Evolutionary conservation across 140 eudicot genomes (phyloP).

Genomic region (Bidens hawaiensis): DNA sequence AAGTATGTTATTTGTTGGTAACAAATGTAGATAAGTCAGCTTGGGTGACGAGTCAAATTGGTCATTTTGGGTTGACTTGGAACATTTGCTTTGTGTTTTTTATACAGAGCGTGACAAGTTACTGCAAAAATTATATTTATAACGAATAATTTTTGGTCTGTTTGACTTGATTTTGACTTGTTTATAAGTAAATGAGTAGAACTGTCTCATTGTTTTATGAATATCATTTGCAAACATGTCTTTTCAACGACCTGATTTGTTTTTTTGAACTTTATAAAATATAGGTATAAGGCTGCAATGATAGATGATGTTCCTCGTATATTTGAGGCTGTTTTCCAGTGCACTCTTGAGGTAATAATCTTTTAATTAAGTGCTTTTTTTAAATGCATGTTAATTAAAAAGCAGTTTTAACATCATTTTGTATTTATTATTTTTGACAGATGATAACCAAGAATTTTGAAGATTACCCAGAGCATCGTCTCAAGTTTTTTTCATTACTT

Average conservation of each 20-base stretch:
- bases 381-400: background rate
- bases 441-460: conserved; percentile 98
- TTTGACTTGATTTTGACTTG: background rate
- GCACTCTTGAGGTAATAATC: conserved; percentile 85
- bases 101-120: background rate
- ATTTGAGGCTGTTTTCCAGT: conserved; percentile 91
- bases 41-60: background rate
- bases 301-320: conserved; percentile 93
- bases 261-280: conserved; percentile 5
- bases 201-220: background rate
- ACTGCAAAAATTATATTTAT: background rate
- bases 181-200: background rate
- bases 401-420: background rate
- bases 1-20: conserved; percentile 44
- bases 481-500: conserved; percentile 88
- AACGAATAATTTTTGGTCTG: background rate
- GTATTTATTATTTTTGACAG: conserved; percentile 29
- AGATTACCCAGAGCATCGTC: conserved; percentile 98
- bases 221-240: background rate
- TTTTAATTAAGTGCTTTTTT: background rate
- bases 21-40: background rate
- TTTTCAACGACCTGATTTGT: background rate
- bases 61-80: background rate
- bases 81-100: background rate
- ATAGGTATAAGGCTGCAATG: conserved; percentile 89